A percentile compares a stretch with the other conserved stretches of the same genome.
phyloP scores from a whole-genome alignment of 495 filamentous ascomycete genomes.

The Glarea lozoyensis region DNA sequence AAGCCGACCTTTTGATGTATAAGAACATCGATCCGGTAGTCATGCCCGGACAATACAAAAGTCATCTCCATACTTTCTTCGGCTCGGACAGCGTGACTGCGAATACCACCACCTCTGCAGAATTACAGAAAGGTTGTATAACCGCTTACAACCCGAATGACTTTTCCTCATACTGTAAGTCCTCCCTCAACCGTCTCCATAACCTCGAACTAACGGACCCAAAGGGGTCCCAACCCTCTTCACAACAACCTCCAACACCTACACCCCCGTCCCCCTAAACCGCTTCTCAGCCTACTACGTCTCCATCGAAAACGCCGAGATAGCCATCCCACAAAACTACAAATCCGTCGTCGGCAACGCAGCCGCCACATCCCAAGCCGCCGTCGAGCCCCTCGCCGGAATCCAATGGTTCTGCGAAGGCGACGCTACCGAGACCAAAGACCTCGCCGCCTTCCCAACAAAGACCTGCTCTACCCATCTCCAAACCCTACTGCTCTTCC shows the following conservation, averaged over 20 bases:
- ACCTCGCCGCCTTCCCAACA: constrained; percentile 20
- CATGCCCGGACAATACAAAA: constrained; percentile 23
- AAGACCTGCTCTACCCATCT: constrained; percentile 44
- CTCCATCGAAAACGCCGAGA: constrained; percentile 13
- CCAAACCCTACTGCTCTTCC: constrained; percentile 37
- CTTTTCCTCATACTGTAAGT: constrained; percentile 23
- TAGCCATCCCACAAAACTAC: constrained; percentile 22
- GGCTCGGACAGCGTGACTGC: constrained; percentile 24
- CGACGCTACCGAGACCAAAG: neutral
- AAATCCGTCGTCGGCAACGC: constrained; percentile 19
- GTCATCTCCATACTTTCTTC: constrained; percentile 25
- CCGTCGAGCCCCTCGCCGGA: constrained; percentile 5
- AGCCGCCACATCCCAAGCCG: constrained; percentile 10
- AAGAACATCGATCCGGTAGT: constrained; percentile 29
- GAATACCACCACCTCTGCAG: constrained; percentile 17
- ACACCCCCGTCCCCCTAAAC: constrained; percentile 14
- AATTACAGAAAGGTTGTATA: constrained; percentile 23
- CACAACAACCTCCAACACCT: constrained; percentile 12
- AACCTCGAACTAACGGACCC: no score
- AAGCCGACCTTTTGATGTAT: no score
- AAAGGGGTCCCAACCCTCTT: constrained; percentile 21
- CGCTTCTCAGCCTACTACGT: constrained; percentile 22
- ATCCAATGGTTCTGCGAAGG: constrained; percentile 22
- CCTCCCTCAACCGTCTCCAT: neutral
- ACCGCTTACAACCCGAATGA: constrained; percentile 24